These are phyloP conservation scores for Lasiosphaeris hirsuta DNA, from an alignment of 495 filamentous ascomycete species.

Conservation along the genomic window DNA sequence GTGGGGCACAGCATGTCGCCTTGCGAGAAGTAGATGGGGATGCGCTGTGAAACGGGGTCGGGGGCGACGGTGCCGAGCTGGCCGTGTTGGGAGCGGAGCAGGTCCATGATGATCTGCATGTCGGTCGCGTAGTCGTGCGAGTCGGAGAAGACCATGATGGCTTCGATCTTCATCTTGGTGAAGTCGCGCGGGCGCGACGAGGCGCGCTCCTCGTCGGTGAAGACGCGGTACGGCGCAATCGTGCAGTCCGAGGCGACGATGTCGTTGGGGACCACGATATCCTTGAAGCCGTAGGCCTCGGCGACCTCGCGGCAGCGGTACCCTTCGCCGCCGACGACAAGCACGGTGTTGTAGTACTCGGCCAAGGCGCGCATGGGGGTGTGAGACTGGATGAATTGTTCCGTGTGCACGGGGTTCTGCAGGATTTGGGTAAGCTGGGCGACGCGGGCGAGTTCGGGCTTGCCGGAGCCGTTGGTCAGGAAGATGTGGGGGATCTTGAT, in stretches of 20 bases:
- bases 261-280: constrained; percentile 64
- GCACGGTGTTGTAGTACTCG: constrained; percentile 62
- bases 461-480: constrained; percentile 65
- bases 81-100: constrained; percentile 71
- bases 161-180: constrained; percentile 68
- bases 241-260: constrained; percentile 59
- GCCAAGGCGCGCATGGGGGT: constrained; percentile 65
- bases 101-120: constrained; percentile 80
- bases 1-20: constrained; percentile 76
- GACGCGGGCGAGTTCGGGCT: constrained; percentile 55
- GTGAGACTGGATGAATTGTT: constrained; percentile 67
- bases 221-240: constrained; percentile 62
- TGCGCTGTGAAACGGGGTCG: constrained; percentile 60
- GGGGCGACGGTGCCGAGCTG: constrained; percentile 62
- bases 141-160: constrained; percentile 80
- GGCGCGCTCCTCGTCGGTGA: constrained; percentile 55
- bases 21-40: constrained; percentile 74
- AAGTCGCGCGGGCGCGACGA: constrained; percentile 62
- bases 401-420: constrained; percentile 53
- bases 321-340: constrained; percentile 64
- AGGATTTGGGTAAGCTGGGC: constrained; percentile 59
- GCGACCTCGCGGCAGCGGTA: constrained; percentile 65
- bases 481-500: constrained; percentile 72
- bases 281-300: constrained; percentile 62
- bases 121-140: constrained; percentile 81